Evolutionary conservation across 495 filamentous ascomycete genomes (phyloP), one percentile per base, ranked within the genome.

Genomic region (Hypoxylon trugodes): DNA sequence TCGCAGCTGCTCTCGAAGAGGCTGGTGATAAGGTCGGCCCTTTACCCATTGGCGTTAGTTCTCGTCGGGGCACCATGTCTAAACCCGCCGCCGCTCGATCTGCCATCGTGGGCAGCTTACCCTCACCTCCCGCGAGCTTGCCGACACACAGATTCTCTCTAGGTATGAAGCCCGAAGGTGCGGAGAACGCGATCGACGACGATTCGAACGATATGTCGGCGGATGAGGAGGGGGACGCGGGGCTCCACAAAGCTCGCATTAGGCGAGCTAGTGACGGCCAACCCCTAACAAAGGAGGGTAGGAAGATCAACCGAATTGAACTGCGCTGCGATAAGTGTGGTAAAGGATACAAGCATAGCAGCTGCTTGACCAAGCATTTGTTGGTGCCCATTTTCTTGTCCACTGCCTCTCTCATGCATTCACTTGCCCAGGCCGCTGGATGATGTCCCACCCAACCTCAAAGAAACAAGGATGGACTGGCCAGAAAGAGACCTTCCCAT

Each of bases 281-380:
- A 64, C 86, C 88, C 60, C 79, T 92, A 65, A 82, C 81, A 67
- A 95, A 92, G 77, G 90, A 92, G 63, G 86, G 85, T 68, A 92
- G 88, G 74, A 89, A 87, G 75, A 80, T 80, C 74, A 89, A 81
- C 72, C 84, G 87, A 68, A 86, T 87, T 67, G 94, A 97, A 74
- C 84, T 98, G 71, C 90, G 91, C 78, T 98, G 95, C 81, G 93
- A 97, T 72, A 95, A 91, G 78, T 98, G 95, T 83, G 95, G 95
- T 77, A 98, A 98, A 84, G 93, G 91, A 80, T 98, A 98, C 87
- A 98, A 98, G 89, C 95, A 98, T 86, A 94, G 94, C 87, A 98
- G 96, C 84, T 98, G 95, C 89, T 88, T 98, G 82, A 95, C 91
- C 76, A 98, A 98, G 87, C 95, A 98, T 89, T 92, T 97, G 95